A percentile compares a stretch with the other conserved stretches of the same genome.
Evolutionary conservation across 768 basidiomycete genomes (phyloP).

Genomic region (Rhizopogon roseolus): DNA sequence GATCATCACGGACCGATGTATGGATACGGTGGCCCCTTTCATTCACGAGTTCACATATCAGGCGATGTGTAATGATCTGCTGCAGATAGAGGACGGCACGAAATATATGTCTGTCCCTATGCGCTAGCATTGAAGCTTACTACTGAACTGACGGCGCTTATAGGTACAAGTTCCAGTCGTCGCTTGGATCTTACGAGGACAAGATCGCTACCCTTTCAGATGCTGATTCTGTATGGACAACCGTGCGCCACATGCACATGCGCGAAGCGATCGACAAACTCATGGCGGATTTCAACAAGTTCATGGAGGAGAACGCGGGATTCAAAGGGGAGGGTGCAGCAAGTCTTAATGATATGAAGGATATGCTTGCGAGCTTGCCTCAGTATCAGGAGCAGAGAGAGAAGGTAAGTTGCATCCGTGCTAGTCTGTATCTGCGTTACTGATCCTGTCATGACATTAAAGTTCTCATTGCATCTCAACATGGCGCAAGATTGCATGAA

Average conservation of each 20-base stretch:
- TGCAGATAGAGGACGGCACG: constrained; percentile 81
- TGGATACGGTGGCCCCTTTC: constrained; percentile 89
- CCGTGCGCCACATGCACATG: constrained; percentile 97
- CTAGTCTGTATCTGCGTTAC: neutral
- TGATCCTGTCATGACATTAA: constrained; percentile 3
- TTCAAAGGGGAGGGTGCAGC: constrained; percentile 90
- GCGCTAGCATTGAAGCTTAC: neutral
- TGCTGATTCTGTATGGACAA: constrained; percentile 84
- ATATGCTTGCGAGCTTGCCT: constrained; percentile 93
- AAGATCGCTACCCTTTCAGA: constrained; percentile 86
- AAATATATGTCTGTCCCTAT: constrained; percentile 73
- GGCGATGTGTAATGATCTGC: constrained; percentile 94
- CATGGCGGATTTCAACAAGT: constrained; percentile 93
- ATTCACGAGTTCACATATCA: constrained; percentile 99
- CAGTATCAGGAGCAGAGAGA: constrained; percentile 95
- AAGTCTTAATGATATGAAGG: constrained; percentile 96
- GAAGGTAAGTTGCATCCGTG: constrained; percentile 48
- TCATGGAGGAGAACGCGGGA: constrained; percentile 90
- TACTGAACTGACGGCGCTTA: neutral
- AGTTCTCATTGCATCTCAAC: constrained; percentile 95
- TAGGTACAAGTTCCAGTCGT: constrained; percentile 93
- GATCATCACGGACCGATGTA: constrained; percentile 92
- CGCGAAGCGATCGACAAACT: constrained; percentile 96
- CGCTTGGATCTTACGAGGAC: constrained; percentile 80
- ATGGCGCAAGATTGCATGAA: constrained; percentile 99